These are phyloP conservation scores for Hygrophoropsis aurantiaca DNA, from an alignment of 768 basidiomycete genomes.

Conservation along the genomic window DNA sequence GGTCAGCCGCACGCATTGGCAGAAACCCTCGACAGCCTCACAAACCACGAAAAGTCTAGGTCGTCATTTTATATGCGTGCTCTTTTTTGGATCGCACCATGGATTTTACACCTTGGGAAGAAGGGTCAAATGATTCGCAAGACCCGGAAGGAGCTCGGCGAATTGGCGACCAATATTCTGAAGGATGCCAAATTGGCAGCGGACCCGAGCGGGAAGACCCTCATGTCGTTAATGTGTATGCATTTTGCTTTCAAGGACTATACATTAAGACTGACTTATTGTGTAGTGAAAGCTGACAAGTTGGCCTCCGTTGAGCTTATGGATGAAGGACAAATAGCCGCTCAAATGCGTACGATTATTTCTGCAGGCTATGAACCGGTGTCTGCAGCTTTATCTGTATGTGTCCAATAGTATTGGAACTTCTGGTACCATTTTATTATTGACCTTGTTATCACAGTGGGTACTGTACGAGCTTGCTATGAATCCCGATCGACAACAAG, in stretches of 20 bases:
- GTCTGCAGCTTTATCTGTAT: slow-evolving; percentile 35
- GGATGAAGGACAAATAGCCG: slow-evolving; percentile 50
- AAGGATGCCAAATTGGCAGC: slow-evolving; percentile 48
- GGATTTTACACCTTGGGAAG: slow-evolving; percentile 53
- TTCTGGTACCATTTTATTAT: slow-evolving; percentile 16
- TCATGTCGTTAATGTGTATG: slow-evolving; percentile 58
- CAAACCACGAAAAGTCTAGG: slow-evolving; percentile 57
- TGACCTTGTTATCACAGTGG: slow-evolving; percentile 53
- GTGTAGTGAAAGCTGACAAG: slow-evolving; percentile 43
- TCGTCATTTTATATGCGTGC: slow-evolving; percentile 66
- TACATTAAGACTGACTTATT: slow-evolving; percentile 6
- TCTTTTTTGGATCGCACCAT: slow-evolving; percentile 59
- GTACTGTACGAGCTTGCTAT: slow-evolving; percentile 60
- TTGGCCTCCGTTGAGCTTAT: slow-evolving; percentile 37
- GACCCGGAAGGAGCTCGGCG: slow-evolving; percentile 53
- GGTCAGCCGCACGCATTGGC: slow-evolving; percentile 48
- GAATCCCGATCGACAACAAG: slow-evolving; percentile 49
- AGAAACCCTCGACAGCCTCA: slow-evolving; percentile 55
- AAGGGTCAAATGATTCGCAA: slow-evolving; percentile 58
- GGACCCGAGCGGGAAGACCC: slow-evolving; percentile 43
- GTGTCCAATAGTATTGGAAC: slow-evolving; percentile 10
- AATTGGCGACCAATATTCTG: slow-evolving; percentile 53
- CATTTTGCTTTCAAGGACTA: background rate
- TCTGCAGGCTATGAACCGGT: slow-evolving; percentile 52
- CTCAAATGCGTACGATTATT: slow-evolving; percentile 63